Evolutionary conservation across 1,139 yeast species (phyloP), one percentile per base, ranked within the genome.

Genomic region (Sugiyamaella neomexicana): DNA sequence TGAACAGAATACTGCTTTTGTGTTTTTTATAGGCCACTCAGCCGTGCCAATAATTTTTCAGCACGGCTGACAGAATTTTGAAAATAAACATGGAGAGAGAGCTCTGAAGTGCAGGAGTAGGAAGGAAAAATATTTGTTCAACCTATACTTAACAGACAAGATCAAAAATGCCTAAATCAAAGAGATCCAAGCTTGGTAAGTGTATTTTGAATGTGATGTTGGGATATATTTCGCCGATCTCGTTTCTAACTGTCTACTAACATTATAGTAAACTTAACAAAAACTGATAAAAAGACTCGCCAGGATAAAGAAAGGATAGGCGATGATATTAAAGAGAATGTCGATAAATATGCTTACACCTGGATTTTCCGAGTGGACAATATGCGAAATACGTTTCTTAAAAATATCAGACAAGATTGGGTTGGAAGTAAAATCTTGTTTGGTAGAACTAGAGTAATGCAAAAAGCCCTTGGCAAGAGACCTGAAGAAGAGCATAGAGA

Each of bases 351-450:
- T 73, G 81, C 82, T 67, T 89, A 83, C 72, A 85, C 82, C 47
- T 93, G 96, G 93, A 86, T 90, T 36, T 81, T 95, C 62, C 81
- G 84, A 61, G 81, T 93, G 60, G 95, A 89, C 68, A 95, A 91
- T 74, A 96, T 93, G 70, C 86, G 99, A 75, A 95, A 97, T 58
- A 96, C 96, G 54, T 96, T 91, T 56, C 78, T 93, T 65, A 97
- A 93, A 73, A 96, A 89, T 64, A 85, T 93, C 58, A 83, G 99
- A 77, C 80, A 82, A 45, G 95, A 89, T 64, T 93, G 99, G 99
- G 74, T 75, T 42, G 98, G 96, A 9, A 89, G 97, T 41, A 86
- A 89, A 70, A 77, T 91, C 60, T 78, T 89, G 58, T 80, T 91
- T 74, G 99, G 99, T 62, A 89, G 93, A 71, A 87, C 95, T 70